These are phyloP conservation scores for Leccinum insolens DNA, from an alignment of 1,284 basidiomycete genomes.

Conservation along the genomic window DNA sequence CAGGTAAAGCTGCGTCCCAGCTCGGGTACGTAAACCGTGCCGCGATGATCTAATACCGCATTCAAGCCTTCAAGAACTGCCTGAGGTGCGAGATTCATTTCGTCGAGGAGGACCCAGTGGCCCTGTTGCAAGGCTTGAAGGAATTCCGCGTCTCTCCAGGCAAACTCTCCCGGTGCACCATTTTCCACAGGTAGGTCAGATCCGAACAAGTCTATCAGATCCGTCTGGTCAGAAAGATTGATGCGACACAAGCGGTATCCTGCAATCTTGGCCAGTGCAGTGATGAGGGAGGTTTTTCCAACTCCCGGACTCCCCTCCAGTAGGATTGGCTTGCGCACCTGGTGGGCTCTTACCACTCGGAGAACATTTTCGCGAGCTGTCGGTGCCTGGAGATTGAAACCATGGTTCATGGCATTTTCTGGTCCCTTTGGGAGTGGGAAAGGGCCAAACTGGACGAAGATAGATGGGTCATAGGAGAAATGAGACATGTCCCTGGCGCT, in stretches of 20 bases:
- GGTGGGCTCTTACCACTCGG: slow-evolving; percentile 89
- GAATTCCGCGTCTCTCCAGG: slow-evolving; percentile 98
- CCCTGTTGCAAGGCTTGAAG: slow-evolving; percentile 91
- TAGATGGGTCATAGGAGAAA: slow-evolving; percentile 38
- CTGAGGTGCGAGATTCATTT: slow-evolving; percentile 98
- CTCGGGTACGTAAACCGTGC: slow-evolving; percentile 94
- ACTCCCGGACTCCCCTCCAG: slow-evolving; percentile 98
- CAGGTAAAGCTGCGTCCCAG: slow-evolving; percentile 87
- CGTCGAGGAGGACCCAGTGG: slow-evolving; percentile 96
- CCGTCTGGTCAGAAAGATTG: slow-evolving; percentile 99
- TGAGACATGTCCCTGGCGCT: slow-evolving; percentile 30
- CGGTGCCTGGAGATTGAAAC: slow-evolving; percentile 86
- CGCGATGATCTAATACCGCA: slow-evolving; percentile 95
- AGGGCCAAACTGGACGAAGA: slow-evolving; percentile 67
- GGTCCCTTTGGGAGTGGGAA: slow-evolving; percentile 76
- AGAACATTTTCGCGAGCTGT: slow-evolving; percentile 90
- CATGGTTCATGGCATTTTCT: slow-evolving; percentile 36
- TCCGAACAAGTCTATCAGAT: slow-evolving; percentile 95
- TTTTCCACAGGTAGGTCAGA: slow-evolving; percentile 96
- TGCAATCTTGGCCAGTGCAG: slow-evolving; percentile 79
- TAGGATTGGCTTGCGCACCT: slow-evolving; percentile 90
- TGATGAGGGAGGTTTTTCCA: slow-evolving; percentile 96
- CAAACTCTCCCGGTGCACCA: slow-evolving; percentile 90
- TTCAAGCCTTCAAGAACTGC: slow-evolving; percentile 98
- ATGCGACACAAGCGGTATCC: slow-evolving; percentile 82